A percentile compares a stretch with the other conserved stretches of the same genome.
These are phyloP conservation scores for Spizellomyces punctatus DNA, from an alignment of 192 early-diverging fungal species.

Conservation along the genomic window DNA sequence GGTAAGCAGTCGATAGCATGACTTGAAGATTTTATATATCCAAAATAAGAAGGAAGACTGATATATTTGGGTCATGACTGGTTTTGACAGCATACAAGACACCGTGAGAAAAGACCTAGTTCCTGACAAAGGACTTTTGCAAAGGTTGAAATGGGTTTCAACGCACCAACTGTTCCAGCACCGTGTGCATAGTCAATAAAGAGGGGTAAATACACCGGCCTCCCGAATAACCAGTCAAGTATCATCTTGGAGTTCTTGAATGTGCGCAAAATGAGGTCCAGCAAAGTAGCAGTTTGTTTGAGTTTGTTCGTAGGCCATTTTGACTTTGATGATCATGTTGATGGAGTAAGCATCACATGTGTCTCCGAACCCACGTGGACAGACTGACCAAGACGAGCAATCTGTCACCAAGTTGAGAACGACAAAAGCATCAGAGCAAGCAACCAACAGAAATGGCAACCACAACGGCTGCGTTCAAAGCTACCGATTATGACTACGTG, in stretches of 20 bases:
- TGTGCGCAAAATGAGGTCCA: no score
- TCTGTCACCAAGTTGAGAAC: no score
- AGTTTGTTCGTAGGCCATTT: no score
- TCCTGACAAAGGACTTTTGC: no score
- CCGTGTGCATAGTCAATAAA: constrained; percentile 13
- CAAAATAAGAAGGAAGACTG: constrained; percentile 43
- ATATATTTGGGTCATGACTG: constrained; percentile 6
- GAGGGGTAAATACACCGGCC: constrained; percentile 7
- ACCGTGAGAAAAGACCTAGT: not conserved
- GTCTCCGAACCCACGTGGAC: no score
- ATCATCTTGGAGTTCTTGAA: not conserved
- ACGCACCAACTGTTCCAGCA: not conserved
- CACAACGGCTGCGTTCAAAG: not conserved
- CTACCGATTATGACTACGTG: constrained; percentile 35
- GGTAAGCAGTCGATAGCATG: constrained; percentile 50
- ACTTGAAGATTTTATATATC: constrained; percentile 60
- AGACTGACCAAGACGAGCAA: no score
- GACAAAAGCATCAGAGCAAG: no score
- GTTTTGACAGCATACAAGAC: not conserved
- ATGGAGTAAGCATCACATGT: no score
- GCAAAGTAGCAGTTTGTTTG: no score
- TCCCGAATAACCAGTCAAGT: constrained; percentile 1
- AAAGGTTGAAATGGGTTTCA: no score
- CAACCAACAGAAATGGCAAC: no score
- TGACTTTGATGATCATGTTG: no score